Evolutionary conservation across 176 grass and related monocot genomes (phyloP).

Genomic region (Oryza glaberrima): DNA sequence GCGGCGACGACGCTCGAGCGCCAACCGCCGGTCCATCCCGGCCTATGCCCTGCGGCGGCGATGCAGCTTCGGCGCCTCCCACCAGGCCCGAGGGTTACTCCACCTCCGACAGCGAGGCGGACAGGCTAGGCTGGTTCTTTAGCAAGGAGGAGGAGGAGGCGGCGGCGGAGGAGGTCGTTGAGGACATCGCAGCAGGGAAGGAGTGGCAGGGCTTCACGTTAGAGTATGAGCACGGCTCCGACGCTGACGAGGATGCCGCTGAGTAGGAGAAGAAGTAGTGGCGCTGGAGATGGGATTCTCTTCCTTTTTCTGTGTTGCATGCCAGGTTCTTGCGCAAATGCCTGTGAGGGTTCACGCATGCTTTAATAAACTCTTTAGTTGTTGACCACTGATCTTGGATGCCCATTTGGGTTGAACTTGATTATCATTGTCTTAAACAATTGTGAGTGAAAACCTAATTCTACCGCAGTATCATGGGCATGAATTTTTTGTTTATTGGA

Average conservation of each 20-base stretch:
- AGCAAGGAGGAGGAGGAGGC: not conserved
- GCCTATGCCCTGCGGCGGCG: not conserved
- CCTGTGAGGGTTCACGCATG: not conserved
- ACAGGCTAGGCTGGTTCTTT: not conserved
- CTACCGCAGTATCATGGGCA: too few species aligned
- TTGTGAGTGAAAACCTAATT: not conserved
- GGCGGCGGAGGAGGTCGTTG: not conserved
- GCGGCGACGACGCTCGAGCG: not conserved
- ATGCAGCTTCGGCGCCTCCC: not conserved
- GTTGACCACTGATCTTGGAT: not conserved
- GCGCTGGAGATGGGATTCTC: too few species aligned
- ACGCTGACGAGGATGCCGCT: not conserved
- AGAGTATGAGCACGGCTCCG: not conserved
- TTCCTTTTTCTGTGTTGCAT: not conserved
- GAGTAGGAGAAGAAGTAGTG: not conserved
- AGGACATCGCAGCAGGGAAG: not conserved
- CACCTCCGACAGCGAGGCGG: slow-evolving; percentile 53
- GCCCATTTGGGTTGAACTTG: not conserved
- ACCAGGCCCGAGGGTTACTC: slow-evolving; percentile 59
- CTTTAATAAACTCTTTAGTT: not conserved
- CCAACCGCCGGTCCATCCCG: not conserved
- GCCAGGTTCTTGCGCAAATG: slow-evolving; percentile 40
- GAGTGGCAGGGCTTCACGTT: slow-evolving; percentile 38
- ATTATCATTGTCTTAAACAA: not conserved
- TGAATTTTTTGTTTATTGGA: not conserved